These are phyloP conservation scores for Aspergillus spinulosporus DNA, from an alignment of 2,329 filamentous ascomycete genomes.

Conservation along the genomic window DNA sequence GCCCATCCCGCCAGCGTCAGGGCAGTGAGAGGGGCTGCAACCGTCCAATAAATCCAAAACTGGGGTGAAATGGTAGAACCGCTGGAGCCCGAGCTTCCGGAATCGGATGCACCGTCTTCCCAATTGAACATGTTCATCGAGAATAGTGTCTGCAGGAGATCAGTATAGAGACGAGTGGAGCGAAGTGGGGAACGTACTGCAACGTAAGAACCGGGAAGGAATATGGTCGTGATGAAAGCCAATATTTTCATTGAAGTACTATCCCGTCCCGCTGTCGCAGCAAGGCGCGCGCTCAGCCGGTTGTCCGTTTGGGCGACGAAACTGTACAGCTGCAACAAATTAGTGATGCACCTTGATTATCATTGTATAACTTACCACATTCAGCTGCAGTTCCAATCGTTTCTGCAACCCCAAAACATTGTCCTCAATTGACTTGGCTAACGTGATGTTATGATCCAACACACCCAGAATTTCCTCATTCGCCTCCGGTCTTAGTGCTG, in stretches of 20 bases:
- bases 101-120: neutral
- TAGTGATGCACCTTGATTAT: neutral
- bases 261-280: neutral
- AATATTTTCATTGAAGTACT: constrained; percentile 9
- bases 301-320: constrained; percentile 7
- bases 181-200: neutral
- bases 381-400: constrained; percentile 3
- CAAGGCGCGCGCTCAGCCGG: constrained; percentile 3
- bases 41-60: constrained; percentile 11
- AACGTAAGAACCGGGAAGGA: constrained; percentile 1
- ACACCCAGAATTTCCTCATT: neutral
- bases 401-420: neutral
- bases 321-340: neutral
- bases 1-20: constrained; percentile 6
- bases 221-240: constrained; percentile 7
- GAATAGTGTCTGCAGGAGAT: neutral
- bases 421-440: constrained; percentile 4
- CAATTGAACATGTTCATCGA: constrained; percentile 11
- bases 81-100: no score
- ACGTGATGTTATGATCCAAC: constrained; percentile 2
- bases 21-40: constrained; percentile 6
- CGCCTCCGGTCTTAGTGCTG: neutral
- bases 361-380: constrained; percentile 1
- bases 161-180: neutral
- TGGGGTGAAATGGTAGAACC: neutral